Percentiles rank a stretch among this genome's conserved stretches.
Evolutionary conservation across 352 stramenopile species (phyloP).

Genomic region (Aphanomyces euteiches): DNA sequence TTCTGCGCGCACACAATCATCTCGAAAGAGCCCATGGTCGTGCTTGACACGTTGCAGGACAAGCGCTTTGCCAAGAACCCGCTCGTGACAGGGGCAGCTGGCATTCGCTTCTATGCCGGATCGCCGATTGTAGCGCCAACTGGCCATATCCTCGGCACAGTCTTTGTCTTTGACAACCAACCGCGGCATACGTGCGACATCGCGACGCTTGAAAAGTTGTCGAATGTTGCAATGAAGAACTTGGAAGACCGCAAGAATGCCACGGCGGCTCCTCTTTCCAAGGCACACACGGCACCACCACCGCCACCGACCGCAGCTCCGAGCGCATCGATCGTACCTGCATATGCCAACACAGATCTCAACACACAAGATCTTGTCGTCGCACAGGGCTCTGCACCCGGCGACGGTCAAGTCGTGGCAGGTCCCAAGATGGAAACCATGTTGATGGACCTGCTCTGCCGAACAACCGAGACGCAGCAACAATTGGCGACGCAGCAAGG

Average conservation of each 20-base stretch:
- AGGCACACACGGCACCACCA: constrained; percentile 32
- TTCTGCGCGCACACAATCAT: constrained; percentile 86
- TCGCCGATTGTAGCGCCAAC: constrained; percentile 76
- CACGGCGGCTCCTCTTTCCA: constrained; percentile 58
- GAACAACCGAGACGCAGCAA: constrained; percentile 85
- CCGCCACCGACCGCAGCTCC: constrained; percentile 40
- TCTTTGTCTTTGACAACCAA: constrained; percentile 86
- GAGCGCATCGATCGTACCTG: constrained; percentile 30
- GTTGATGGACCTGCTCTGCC: constrained; percentile 85
- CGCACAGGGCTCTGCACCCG: constrained; percentile 45
- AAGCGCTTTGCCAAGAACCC: constrained; percentile 85
- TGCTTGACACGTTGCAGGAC: constrained; percentile 81
- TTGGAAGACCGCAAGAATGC: constrained; percentile 87
- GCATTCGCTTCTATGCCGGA: constrained; percentile 84
- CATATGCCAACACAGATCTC: not conserved
- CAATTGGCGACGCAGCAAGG: constrained; percentile 87
- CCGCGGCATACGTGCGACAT: constrained; percentile 82
- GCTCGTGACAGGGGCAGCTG: constrained; percentile 72
- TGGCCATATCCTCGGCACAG: constrained; percentile 77
- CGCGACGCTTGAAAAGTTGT: constrained; percentile 81
- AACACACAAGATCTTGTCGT: constrained; percentile 71
- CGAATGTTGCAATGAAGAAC: constrained; percentile 88
- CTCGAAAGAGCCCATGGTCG: constrained; percentile 86
- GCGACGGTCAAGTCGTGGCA: constrained; percentile 75
- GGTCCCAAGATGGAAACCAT: constrained; percentile 88